A percentile compares a stretch with the other conserved stretches of the same genome.
phyloP scores from a whole-genome alignment of 306 rosid genomes.

The Rubus idaeus region DNA sequence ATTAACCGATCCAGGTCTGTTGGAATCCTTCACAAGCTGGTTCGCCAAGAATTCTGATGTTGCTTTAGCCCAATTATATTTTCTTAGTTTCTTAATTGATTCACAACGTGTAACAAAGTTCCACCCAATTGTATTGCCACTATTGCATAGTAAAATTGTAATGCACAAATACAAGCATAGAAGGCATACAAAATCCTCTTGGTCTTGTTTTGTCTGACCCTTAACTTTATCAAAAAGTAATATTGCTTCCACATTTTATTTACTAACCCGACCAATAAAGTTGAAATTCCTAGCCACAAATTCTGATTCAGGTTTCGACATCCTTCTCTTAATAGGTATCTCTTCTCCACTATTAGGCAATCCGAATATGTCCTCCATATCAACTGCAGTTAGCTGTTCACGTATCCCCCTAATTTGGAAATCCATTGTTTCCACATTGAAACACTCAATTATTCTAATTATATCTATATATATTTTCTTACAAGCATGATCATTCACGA shows the following conservation, averaged over 20 bases:
- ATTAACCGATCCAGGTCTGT: neutral
- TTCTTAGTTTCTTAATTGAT: too few species aligned
- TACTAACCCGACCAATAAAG: too few species aligned
- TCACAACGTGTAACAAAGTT: neutral
- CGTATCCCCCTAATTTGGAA: neutral
- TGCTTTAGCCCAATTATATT: neutral
- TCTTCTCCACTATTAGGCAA: too few species aligned
- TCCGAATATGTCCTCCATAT: too few species aligned
- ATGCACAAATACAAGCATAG: neutral
- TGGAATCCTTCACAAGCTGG: neutral
- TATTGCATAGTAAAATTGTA: too few species aligned
- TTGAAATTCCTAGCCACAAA: too few species aligned
- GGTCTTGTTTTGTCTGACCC: neutral
- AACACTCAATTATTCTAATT: neutral
- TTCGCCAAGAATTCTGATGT: neutral
- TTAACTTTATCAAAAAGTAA: neutral
- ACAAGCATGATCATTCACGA: neutral
- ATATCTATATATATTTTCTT: neutral
- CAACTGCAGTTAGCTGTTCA: too few species aligned
- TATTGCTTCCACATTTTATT: too few species aligned
- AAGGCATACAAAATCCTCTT: too few species aligned
- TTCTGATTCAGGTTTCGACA: too few species aligned
- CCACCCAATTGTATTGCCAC: neutral
- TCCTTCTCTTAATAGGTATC: too few species aligned
- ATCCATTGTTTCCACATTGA: neutral